Evolutionary conservation across 2,329 filamentous ascomycete genomes (phyloP), one percentile per base, ranked within the genome.

Genomic region (Cercospora sojina): DNA sequence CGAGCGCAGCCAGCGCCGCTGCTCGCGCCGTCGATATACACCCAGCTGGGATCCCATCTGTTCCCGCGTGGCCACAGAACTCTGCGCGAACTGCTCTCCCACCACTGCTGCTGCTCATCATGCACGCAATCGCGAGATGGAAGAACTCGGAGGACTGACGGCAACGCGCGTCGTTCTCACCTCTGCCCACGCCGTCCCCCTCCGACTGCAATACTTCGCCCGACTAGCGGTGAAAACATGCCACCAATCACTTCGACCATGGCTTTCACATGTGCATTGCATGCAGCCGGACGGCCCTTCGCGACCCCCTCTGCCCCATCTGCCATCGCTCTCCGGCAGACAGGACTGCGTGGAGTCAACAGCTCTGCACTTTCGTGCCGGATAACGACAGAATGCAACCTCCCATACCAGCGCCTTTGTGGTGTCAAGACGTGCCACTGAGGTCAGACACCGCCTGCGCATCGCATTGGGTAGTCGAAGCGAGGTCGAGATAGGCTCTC

Each of bases 401-500:
- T 29, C 12, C 29, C 29, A 29, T 20, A 59, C 23, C 56, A 59
- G 8, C 12, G n/a, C 56, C 32, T 5, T 13, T 27, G 20, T 51
- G 5, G 23, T 49, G 57, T 43, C 23, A 25, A 38, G 18, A 60
- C 23, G 23, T 47, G 23, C 23, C 32, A 60, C 27, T 32, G 23
- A 32, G 12, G 12, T 62, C 43, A 38, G 13, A 20, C 31, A 38
- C 25, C 57, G 38, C 20, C 18, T 27, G n/a, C 23, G 47, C 47
- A 62, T 43, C 25, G 51, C 59, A 62, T 18, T 62, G 59, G 59
- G 59, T 16, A 13, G n/a, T 20, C 43, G 43, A 56, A 62, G 59
- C 59, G 59, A 55, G 59, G 43, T 55, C 47, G 59, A 62, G 59
- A 62, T 56, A 55, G 59, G 59, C 59, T 62, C 43, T 62, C 59